Evolutionary conservation across 2,329 filamentous ascomycete genomes (phyloP), one percentile per base, ranked within the genome.

Genomic region (Thielaviopsis euricoi): DNA sequence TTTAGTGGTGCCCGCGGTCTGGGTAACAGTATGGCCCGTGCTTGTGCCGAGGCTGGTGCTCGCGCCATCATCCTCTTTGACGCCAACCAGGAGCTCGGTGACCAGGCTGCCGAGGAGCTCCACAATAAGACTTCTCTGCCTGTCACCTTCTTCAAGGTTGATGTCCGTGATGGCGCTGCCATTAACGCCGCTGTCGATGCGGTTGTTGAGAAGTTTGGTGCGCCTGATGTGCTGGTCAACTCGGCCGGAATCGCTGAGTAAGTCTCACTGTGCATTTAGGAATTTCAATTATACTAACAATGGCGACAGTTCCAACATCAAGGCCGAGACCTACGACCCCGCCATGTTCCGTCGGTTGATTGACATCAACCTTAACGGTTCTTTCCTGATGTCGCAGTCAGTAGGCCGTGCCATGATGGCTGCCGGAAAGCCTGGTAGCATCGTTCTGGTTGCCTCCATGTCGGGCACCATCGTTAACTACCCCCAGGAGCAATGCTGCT

Each of bases 391-490:
- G 75, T 77, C 84, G 19, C 85, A 89, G 71, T 73, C 83, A n/a
- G 79, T 85, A 23, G 84, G 82, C 49, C 80, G 80, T 58, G 74
- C 79, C 64, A 89, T 89, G 84, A 89, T 89, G 71, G 73, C 76
- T n/a, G 78, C 80, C 58, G 76, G 78, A 66, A 83, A 82, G 71
- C 81, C 82, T 13, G 86, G 86, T 49, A 84, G 79, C 66, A 85
- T 90, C 67, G 77, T 90, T 66, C 80, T 89, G 61, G 81, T 89
- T 56, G 85, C 85, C 33, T 87, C 83, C 66, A 89, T 91, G 86
- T 88, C 85, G 54, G 87, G 86, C 63, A 81, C 82, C 72, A 82
- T 91, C 63, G 87, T 89, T 77, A 91, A 91, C 80, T 89, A 83
- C 74, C 87, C 86, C 6, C 86, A 90, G 72, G 84, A 89, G 73